Base-by-base conservation (phyloP, 371 early-diverging fungal species). In the Mortierella sp. region DNA sequence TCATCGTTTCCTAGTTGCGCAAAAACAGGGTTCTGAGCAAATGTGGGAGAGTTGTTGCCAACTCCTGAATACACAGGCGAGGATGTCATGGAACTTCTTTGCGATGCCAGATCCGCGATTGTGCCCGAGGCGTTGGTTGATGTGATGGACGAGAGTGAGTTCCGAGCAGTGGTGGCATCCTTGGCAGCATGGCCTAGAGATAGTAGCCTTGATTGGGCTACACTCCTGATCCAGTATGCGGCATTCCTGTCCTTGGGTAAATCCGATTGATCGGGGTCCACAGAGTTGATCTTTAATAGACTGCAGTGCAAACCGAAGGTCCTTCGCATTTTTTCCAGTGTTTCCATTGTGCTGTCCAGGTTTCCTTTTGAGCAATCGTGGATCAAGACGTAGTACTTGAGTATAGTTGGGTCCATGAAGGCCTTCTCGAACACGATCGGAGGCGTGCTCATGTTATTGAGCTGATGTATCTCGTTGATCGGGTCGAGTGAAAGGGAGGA, bases 401-500 rank as follows among this genome's bases (percentile, higher is more conserved):
- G 64, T 28, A 92, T 67, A 43, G 84, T 86, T 1, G 89, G 83
- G 46, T 90, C 92, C 44, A 91, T 82, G 71, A 83, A 93, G 28
- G 90, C 86, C 64, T 86, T 84, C 34, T 90, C 86, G 30, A 84
- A 83, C 28, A 87, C 84, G 37, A 86, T 81, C 7, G 85, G 78
- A 21, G 87, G 86, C 2, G 82, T 84, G 48, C 85, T 82, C 44
- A 61, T 59, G 49, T 86, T 85, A 56, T 84, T 87, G 19, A 94
- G 81, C 39, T 83, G 81, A 49, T 85, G 82, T 27, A 94, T 80
- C 2, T 89, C 83, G 8, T 82, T 86, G 19, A 95, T 82, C 1
- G 96, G 95, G 64, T 96, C 94, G 0, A 89, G 82, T 43, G 93
- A 87, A 1, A 87, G 66, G 1, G 95, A 90, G 0, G 96, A 92